A percentile compares a stretch with the other conserved stretches of the same genome.
These are phyloP conservation scores for Rhodofomes roseus DNA, from an alignment of 1,284 basidiomycete species.

Conservation along the genomic window DNA sequence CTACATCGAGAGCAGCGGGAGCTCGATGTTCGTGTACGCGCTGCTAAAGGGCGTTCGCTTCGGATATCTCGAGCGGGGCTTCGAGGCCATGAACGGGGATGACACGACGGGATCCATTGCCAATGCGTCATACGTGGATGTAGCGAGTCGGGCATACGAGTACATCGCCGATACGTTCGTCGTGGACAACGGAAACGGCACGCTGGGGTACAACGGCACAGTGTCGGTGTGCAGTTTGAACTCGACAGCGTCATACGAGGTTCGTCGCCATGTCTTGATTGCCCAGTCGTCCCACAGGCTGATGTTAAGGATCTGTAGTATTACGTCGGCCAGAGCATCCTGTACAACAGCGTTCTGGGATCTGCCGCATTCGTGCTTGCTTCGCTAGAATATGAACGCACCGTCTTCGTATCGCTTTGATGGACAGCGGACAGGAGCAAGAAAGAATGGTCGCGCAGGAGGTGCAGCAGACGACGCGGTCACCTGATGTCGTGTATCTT, in stretches of 20 bases:
- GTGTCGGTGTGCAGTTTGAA: background rate
- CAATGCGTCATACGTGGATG: background rate
- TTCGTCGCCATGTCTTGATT: background rate
- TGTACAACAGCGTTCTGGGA: background rate
- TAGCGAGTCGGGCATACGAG: background rate
- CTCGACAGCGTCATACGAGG: background rate
- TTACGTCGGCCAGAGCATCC: background rate
- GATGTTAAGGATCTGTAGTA: background rate
- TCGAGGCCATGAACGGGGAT: too few relatives aligned
- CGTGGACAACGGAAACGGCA: background rate
- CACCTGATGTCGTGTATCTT: too few relatives aligned
- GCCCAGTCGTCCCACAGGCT: background rate
- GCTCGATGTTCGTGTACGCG: background rate
- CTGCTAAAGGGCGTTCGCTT: background rate
- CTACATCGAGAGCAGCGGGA: background rate
- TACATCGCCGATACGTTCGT: background rate
- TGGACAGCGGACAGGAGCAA: too few relatives aligned
- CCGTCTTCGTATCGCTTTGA: too few relatives aligned
- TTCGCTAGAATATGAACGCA: background rate
- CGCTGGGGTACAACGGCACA: background rate
- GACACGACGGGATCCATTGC: too few relatives aligned
- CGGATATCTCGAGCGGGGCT: background rate
- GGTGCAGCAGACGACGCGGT: too few relatives aligned
- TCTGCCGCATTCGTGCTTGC: background rate
- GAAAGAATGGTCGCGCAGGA: too few relatives aligned